Conservation (phyloP, 2,329 filamentous ascomycete species). For the Microdochium nivale region DNA sequence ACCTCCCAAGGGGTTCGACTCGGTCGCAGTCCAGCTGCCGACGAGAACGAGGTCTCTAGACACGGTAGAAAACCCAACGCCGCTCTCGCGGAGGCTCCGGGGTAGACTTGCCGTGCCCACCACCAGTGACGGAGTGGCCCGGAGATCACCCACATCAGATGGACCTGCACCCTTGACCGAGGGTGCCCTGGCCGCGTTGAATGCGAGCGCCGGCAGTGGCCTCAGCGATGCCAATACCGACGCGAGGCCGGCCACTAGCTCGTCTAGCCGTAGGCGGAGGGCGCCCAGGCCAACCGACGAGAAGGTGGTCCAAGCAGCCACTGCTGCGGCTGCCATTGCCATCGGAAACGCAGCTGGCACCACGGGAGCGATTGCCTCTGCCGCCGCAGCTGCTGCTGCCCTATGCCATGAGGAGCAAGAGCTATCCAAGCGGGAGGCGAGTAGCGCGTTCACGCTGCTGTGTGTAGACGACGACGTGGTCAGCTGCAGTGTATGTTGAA, state of each 20-base stretch:
- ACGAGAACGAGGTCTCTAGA: not conserved
- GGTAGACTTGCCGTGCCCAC: not conserved
- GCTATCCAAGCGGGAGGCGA: not conserved
- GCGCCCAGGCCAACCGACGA: not conserved
- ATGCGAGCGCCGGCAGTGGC: not conserved
- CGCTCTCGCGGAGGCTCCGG: not conserved
- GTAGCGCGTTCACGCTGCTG: not conserved
- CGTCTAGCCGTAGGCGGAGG: not conserved
- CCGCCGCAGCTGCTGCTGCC: not conserved
- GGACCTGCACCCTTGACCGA: not conserved
- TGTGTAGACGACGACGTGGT: not conserved
- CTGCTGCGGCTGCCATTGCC: not conserved
- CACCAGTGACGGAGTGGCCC: not conserved
- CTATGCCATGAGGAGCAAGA: not conserved
- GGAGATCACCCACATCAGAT: not conserved
- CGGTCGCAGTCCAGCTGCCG: not conserved
- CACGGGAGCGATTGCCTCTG: not conserved
- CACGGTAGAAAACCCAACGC: not conserved
- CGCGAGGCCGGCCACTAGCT: not conserved
- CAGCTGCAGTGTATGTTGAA: not conserved
- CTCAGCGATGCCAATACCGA: not conserved
- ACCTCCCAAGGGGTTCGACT: not conserved
- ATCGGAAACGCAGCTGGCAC: not conserved
- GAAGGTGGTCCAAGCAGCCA: not conserved
- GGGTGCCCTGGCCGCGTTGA: not conserved